Evolutionary conservation across 2,329 filamentous ascomycete genomes (phyloP).

Genomic region (Pleomassaria siparia): DNA sequence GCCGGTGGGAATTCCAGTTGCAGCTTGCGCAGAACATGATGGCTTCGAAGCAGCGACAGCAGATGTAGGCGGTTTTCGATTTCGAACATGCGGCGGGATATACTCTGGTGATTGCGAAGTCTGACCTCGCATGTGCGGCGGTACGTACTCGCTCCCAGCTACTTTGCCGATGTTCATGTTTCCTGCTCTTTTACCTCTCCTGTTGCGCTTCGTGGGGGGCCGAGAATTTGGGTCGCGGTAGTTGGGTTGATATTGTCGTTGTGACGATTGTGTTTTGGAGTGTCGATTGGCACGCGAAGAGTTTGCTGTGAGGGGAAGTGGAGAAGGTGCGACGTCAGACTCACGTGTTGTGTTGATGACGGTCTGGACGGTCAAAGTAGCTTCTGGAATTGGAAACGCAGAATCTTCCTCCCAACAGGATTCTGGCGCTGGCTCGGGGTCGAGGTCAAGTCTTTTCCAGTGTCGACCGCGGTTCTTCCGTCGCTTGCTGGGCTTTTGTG

Average conservation of each 20-base stretch:
- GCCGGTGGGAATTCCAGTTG: not conserved
- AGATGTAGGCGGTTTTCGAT: not conserved
- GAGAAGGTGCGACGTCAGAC: not conserved
- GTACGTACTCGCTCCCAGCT: not conserved
- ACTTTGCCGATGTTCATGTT: not conserved
- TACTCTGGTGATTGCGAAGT: no score
- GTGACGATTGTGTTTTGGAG: no score
- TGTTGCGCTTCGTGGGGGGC: no score
- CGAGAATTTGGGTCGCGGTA: no score
- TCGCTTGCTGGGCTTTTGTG: no score
- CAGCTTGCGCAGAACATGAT: not conserved
- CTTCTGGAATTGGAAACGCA: no score
- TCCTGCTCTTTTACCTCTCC: no score
- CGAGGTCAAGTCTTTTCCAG: constrained; percentile 3
- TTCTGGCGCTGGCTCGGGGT: no score
- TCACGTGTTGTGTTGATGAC: not conserved
- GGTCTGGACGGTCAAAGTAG: no score
- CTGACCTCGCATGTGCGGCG: not conserved
- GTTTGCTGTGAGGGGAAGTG: not conserved
- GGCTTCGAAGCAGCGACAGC: not conserved
- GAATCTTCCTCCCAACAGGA: not conserved
- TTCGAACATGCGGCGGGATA: constrained; percentile 11
- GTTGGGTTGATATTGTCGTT: no score
- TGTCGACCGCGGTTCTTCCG: not conserved
- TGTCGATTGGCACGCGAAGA: no score